Evolutionary conservation across 2,329 filamentous ascomycete genomes (phyloP).

Genomic region (Ascochyta koolunga): DNA sequence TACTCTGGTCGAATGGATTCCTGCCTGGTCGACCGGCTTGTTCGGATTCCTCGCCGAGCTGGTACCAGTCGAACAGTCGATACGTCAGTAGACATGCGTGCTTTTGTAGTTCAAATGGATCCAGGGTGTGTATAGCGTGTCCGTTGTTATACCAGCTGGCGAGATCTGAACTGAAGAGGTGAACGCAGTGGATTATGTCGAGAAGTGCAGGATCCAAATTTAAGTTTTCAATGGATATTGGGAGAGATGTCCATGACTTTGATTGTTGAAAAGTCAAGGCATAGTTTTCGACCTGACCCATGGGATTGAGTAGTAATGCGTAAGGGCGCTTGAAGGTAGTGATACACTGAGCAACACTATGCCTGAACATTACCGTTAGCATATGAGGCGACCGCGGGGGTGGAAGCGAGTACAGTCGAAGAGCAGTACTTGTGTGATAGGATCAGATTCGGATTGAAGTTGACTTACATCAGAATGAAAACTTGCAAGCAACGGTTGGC

Average conservation of each 20-base stretch:
- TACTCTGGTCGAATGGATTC: slow-evolving; percentile 27
- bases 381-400: background rate
- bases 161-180: slow-evolving; percentile 24
- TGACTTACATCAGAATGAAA: slow-evolving; percentile 41
- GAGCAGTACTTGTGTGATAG: background rate
- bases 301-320: slow-evolving; percentile 26
- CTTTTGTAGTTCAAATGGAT: slow-evolving; percentile 42
- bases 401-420: background rate
- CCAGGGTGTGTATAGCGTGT: slow-evolving; percentile 15
- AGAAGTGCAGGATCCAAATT: background rate
- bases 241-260: background rate
- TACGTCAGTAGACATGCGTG: slow-evolving; percentile 35
- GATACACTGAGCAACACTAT: slow-evolving; percentile 40
- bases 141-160: slow-evolving; percentile 27
- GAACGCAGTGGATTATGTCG: background rate
- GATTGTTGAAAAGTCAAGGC: slow-evolving; percentile 6
- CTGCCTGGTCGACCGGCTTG: background rate
- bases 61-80: slow-evolving; percentile 38
- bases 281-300: slow-evolving; percentile 33
- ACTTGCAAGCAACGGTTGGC: slow-evolving; percentile 40
- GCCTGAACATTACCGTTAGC: slow-evolving; percentile 24
- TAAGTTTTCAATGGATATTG: background rate
- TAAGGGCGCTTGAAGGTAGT: slow-evolving; percentile 41
- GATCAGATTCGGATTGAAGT: too few relatives aligned
- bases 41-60: slow-evolving; percentile 18